A percentile compares a stretch with the other conserved stretches of the same genome.
Conservation (phyloP, 306 rosid species). For the Cucumis cinereus region DNA sequence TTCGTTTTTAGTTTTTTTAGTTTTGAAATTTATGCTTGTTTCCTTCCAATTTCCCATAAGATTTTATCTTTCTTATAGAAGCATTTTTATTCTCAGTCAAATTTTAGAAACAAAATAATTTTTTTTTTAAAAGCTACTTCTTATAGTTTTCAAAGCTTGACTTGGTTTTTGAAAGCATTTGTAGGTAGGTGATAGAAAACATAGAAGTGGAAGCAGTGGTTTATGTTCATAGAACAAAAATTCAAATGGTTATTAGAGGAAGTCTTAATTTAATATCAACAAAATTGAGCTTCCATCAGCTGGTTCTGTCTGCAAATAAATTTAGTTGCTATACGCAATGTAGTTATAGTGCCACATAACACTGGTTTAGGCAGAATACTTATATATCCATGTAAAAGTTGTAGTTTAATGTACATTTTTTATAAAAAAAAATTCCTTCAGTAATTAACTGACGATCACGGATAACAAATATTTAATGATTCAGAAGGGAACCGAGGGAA, state of each 20-base stretch:
- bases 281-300: no score
- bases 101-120: not conserved
- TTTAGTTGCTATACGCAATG: not conserved
- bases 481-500: not conserved
- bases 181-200: not conserved
- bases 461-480: not conserved
- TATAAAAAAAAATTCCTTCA: no score
- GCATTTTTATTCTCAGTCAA: not conserved
- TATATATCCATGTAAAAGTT: not conserved
- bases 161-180: not conserved
- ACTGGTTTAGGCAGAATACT: not conserved
- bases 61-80: not conserved
- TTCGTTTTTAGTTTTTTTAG: not conserved
- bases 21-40: not conserved
- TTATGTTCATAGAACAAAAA: not conserved
- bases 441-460: no score
- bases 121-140: not conserved
- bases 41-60: not conserved
- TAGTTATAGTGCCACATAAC: not conserved
- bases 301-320: not conserved
- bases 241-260: not conserved
- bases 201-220: not conserved
- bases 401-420: no score
- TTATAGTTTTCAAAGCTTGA: not conserved
- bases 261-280: not conserved